Conservation (phyloP, 2,329 filamentous ascomycete genomes). For the Phaeoacremonium minimum region DNA sequence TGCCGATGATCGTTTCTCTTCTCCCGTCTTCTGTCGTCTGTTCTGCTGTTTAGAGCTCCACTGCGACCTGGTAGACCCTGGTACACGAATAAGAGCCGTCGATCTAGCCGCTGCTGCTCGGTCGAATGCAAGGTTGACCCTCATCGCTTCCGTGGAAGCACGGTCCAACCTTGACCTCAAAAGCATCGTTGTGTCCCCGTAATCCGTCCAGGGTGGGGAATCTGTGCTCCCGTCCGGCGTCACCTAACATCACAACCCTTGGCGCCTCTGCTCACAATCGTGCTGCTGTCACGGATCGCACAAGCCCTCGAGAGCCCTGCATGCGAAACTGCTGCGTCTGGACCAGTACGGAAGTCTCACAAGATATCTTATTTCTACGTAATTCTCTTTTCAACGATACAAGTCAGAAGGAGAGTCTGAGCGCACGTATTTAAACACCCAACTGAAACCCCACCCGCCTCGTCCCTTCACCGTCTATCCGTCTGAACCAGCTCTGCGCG, state of each 20-base stretch:
- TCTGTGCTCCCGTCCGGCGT: constrained; percentile 18
- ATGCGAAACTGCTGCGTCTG: constrained; percentile 20
- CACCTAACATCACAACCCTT: constrained; percentile 14
- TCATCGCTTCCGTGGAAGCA: constrained; percentile 27
- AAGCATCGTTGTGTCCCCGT: constrained; percentile 26
- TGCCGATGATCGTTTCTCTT: constrained; percentile 3
- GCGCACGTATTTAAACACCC: constrained; percentile 33
- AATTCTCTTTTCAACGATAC: constrained; percentile 11
- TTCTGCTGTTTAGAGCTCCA: neutral
- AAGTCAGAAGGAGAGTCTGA: constrained; percentile 23
- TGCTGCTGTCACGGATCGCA: neutral
- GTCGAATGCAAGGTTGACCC: constrained; percentile 11
- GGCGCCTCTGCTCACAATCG: neutral
- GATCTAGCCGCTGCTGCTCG: constrained; percentile 11
- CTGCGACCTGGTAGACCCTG: constrained; percentile 1
- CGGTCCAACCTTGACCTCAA: constrained; percentile 23
- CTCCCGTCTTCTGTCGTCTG: neutral
- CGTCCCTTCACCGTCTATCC: constrained; percentile 20
- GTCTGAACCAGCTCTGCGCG: constrained; percentile 12
- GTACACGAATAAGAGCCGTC: too few species aligned
- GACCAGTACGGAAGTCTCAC: constrained; percentile 25
- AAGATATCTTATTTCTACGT: constrained; percentile 36
- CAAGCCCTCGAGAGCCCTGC: constrained; percentile 11
- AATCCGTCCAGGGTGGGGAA: constrained; percentile 28
- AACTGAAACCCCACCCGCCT: constrained; percentile 23